Evolutionary conservation across 1,284 basidiomycete genomes (phyloP), one percentile per base, ranked within the genome.

Genomic region (Ganoderma lingzhi): DNA sequence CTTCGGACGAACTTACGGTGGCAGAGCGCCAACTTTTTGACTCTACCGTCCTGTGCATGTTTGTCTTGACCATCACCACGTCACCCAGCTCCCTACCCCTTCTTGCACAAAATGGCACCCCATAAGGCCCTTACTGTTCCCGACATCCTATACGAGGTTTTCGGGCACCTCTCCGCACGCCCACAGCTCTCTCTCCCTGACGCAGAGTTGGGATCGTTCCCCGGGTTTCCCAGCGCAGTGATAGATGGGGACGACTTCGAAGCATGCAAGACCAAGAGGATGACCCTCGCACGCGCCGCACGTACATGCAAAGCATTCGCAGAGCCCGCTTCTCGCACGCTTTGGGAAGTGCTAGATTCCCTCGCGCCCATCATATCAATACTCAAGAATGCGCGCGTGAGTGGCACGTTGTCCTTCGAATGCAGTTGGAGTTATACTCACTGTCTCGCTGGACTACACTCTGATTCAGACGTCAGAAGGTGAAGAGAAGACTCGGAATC

Each of bases 251-350:
- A 23, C 19, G 5, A 19, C 3, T 10, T 28, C 28, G n/a, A 10
- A 48, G 14, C 15, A 12, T 8, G n/a, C 19, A 56, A 56, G 15
- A 6, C 15, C 30, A 15, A 17, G 53, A 62, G 44, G 44, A 2
- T 1, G 28, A 35, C 61, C 5, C 42, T 62, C 2, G 44, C 61
- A 23, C 12, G 15, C 28, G 61, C 61, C 1, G 61, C 61, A 32
- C 61, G 44, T 1, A 62, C 61, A 3, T 62, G 61, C 30, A 44
- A 35, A 9, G 61, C 61, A 9, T 62, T 62, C 19, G 12, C 30
- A 30, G 61, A 45, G 1, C 61, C 61, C 2, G 61, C 61, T 32
- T 44, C 61, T 1, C 23, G 30, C 5, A 30, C 32, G 9, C 61
- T 62, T 6, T 62, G 61, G 61, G 44, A 12, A 10, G 61, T 32